These are phyloP conservation scores for Picochlorum sp. DNA, from an alignment of 139 green algal genomes.

Conservation along the genomic window DNA sequence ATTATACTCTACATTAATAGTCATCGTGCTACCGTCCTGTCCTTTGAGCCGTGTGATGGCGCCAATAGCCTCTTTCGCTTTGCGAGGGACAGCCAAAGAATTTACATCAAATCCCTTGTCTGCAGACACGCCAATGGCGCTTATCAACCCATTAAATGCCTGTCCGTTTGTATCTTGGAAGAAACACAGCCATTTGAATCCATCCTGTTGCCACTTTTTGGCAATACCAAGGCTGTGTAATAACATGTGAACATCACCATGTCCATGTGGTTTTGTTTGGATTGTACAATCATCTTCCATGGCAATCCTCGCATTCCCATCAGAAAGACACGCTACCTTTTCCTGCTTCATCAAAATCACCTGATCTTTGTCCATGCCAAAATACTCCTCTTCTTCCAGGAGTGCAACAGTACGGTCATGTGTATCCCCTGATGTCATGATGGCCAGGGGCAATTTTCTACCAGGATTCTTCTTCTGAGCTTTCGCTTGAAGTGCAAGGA, in stretches of 20 bases:
- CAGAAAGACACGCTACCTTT: constrained; percentile 91
- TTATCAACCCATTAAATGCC: constrained; percentile 81
- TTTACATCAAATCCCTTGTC: constrained; percentile 83
- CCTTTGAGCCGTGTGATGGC: constrained; percentile 59
- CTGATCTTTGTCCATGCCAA: constrained; percentile 68
- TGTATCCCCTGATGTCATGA: constrained; percentile 98
- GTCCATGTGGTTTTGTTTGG: constrained; percentile 95
- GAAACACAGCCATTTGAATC: constrained; percentile 92
- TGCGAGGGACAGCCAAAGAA: constrained; percentile 81
- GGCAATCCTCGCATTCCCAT: constrained; percentile 81
- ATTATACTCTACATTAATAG: constrained; percentile 99
- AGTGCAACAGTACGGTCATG: constrained; percentile 73
- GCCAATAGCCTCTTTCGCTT: constrained; percentile 93
- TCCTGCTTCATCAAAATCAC: constrained; percentile 93
- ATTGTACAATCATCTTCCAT: constrained; percentile 63
- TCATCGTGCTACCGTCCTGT: constrained; percentile 46
- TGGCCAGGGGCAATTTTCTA: constrained; percentile 74
- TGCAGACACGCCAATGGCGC: constrained; percentile 57
- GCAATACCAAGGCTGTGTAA: constrained; percentile 70
- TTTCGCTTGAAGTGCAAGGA: constrained; percentile 60
- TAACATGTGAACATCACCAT: constrained; percentile 96
- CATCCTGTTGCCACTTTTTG: constrained; percentile 51
- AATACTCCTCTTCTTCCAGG: constrained; percentile 76
- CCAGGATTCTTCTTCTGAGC: constrained; percentile 10
- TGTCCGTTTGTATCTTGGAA: constrained; percentile 98